Evolutionary conservation across 2,329 filamentous ascomycete genomes (phyloP).

Genomic region (Pseudogymnoascus sp.): DNA sequence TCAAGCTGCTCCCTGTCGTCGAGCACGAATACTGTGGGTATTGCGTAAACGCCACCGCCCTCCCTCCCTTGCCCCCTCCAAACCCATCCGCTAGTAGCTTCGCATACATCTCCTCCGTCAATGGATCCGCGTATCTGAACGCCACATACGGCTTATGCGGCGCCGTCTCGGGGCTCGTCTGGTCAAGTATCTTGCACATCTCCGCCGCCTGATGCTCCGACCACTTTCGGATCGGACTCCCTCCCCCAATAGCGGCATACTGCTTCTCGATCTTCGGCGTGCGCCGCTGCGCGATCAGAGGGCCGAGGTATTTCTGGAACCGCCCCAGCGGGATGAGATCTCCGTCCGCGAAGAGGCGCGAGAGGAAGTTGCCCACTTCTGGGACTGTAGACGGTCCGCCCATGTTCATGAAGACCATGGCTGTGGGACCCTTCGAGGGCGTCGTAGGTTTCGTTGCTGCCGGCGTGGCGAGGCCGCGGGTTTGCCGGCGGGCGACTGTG

Average conservation of each 20-base stretch:
- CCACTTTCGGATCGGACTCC: conserved; percentile 98
- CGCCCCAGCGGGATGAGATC: conserved; percentile 94
- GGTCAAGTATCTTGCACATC: conserved; percentile 96
- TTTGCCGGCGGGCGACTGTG: conserved; percentile 28
- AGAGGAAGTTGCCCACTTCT: conserved; percentile 85
- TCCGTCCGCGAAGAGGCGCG: conserved; percentile 84
- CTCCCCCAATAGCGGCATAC: conserved; percentile 89
- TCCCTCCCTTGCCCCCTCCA: conserved; percentile 77
- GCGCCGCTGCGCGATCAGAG: conserved; percentile 73
- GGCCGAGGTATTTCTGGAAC: conserved; percentile 83
- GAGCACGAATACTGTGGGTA: conserved; percentile 98
- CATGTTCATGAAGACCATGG: conserved; percentile 99
- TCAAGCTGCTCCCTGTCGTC: conserved; percentile 90
- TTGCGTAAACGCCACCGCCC: conserved; percentile 94
- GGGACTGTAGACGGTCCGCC: conserved; percentile 82
- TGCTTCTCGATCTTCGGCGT: conserved; percentile 97
- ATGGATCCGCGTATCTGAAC: conserved; percentile 86
- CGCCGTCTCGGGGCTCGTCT: conserved; percentile 82
- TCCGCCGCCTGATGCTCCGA: conserved; percentile 87
- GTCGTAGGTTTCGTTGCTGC: conserved; percentile 68
- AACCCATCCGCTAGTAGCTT: conserved; percentile 81
- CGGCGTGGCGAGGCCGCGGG: conserved; percentile 48
- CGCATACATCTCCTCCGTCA: conserved; percentile 91
- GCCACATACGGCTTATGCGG: conserved; percentile 97
- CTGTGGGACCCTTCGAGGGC: conserved; percentile 71